These are phyloP conservation scores for Metschnikowia rubicola DNA, from an alignment of 805 yeast genomes.

Conservation along the genomic window DNA sequence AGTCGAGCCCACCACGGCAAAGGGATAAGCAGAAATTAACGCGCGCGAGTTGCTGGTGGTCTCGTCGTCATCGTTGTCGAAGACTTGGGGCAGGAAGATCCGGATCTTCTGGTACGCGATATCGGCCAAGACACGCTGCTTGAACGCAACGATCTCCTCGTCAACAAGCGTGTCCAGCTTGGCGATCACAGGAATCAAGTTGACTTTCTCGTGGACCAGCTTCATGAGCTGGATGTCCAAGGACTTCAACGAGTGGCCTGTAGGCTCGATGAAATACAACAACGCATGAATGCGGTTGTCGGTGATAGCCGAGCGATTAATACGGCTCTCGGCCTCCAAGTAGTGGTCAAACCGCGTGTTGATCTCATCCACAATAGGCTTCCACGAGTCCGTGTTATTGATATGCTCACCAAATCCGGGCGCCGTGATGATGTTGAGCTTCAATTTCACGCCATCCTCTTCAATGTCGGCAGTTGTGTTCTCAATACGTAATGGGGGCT, in stretches of 20 bases:
- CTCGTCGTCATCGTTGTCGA: slow-evolving; percentile 84
- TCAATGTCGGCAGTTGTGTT: slow-evolving; percentile 47
- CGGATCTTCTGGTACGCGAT: slow-evolving; percentile 70
- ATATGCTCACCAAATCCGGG: slow-evolving; percentile 94
- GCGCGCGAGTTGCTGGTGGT: slow-evolving; percentile 61
- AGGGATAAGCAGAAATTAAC: slow-evolving; percentile 73
- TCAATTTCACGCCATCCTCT: slow-evolving; percentile 89
- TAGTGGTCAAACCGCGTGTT: slow-evolving; percentile 81
- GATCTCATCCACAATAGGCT: slow-evolving; percentile 87
- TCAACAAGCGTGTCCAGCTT: slow-evolving; percentile 91
- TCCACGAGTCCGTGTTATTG: slow-evolving; percentile 74
- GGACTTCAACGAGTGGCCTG: slow-evolving; percentile 89
- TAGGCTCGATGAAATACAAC: slow-evolving; percentile 92
- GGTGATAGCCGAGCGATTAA: slow-evolving; percentile 63
- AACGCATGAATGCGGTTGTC: slow-evolving; percentile 93
- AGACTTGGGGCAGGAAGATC: slow-evolving; percentile 69
- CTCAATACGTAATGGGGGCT: slow-evolving; percentile 24
- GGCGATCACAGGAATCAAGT: slow-evolving; percentile 91
- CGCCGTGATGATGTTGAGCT: slow-evolving; percentile 79
- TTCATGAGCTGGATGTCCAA: slow-evolving; percentile 87
- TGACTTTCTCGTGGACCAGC: slow-evolving; percentile 84
- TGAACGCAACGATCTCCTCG: slow-evolving; percentile 76
- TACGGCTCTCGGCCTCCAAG: slow-evolving; percentile 84
- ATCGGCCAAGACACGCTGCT: slow-evolving; percentile 74
- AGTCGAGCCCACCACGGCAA: slow-evolving; percentile 92